These are phyloP conservation scores for Akebia trifoliata DNA, from an alignment of 164 flowering plant genomes.

Conservation along the genomic window DNA sequence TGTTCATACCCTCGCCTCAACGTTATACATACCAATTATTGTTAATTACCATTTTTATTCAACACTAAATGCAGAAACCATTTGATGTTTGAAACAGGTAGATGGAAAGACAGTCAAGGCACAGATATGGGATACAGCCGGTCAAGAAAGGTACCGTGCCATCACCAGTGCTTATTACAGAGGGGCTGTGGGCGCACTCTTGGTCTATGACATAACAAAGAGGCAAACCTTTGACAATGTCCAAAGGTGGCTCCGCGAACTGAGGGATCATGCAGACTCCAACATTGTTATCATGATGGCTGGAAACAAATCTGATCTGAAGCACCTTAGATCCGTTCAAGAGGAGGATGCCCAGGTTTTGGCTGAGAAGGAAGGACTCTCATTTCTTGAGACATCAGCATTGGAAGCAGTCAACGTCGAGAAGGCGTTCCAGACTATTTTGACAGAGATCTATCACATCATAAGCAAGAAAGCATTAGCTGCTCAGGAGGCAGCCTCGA, in stretches of 20 bases:
- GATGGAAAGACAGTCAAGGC: constrained; percentile 68
- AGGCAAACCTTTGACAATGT: constrained; percentile 59
- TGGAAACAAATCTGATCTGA: constrained; percentile 60
- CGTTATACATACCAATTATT: too few species aligned
- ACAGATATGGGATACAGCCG: constrained; percentile 66
- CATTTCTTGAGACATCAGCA: constrained; percentile 66
- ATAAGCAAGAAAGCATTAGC: constrained; percentile 65
- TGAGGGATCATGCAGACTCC: constrained; percentile 60
- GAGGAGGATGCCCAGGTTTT: constrained; percentile 48
- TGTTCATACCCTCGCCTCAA: too few species aligned
- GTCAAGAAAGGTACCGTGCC: constrained; percentile 60
- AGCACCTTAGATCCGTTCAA: constrained; percentile 48
- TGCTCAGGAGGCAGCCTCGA: constrained; percentile 50
- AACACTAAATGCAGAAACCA: too few species aligned
- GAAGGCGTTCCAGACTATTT: constrained; percentile 54
- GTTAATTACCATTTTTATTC: too few species aligned
- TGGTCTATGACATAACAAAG: constrained; percentile 61
- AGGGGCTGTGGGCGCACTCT: constrained; percentile 64
- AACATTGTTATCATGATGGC: constrained; percentile 68
- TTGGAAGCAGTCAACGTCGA: constrained; percentile 51
- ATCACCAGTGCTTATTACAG: constrained; percentile 64
- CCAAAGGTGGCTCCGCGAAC: constrained; percentile 61
- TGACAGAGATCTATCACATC: constrained; percentile 58
- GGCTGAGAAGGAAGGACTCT: constrained; percentile 60
- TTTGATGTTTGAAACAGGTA: constrained; percentile 26